A percentile compares a stretch with the other conserved stretches of the same genome.
Conservation (phyloP, 768 basidiomycete species). For the Panellus pusillus region DNA sequence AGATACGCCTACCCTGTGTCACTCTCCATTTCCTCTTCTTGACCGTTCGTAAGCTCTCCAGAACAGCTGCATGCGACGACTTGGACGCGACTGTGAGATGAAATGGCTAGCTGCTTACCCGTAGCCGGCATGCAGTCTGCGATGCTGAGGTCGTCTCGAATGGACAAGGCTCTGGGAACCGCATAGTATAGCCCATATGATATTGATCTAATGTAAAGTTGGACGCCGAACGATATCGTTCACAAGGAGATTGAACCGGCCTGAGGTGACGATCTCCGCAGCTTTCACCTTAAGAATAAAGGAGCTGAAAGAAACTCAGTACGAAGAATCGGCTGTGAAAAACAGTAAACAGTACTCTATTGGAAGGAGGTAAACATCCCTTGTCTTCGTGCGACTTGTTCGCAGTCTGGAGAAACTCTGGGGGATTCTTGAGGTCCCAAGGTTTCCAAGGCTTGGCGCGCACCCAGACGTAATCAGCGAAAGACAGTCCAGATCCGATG, state of each 20-base stretch:
- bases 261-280: slow-evolving; percentile 80
- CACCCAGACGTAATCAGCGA: slow-evolving; percentile 85
- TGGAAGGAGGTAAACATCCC: slow-evolving; percentile 86
- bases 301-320: slow-evolving; percentile 53
- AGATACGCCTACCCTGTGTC: slow-evolving; percentile 45
- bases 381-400: slow-evolving; percentile 70
- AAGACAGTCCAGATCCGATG: slow-evolving; percentile 87
- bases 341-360: slow-evolving; percentile 59
- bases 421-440: slow-evolving; percentile 74
- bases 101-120: slow-evolving; percentile 36
- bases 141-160: slow-evolving; percentile 74
- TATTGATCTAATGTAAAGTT: slow-evolving; percentile 63
- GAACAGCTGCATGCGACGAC: slow-evolving; percentile 40
- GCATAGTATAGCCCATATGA: slow-evolving; percentile 84
- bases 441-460: slow-evolving; percentile 78
- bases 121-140: slow-evolving; percentile 74
- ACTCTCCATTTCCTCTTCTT: slow-evolving; percentile 73
- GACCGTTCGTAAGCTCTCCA: slow-evolving; percentile 60
- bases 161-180: slow-evolving; percentile 82
- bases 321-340: neutral
- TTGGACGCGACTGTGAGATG: neutral
- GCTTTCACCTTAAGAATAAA: slow-evolving; percentile 94
- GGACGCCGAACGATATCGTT: neutral
- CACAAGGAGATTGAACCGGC: slow-evolving; percentile 34
- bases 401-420: slow-evolving; percentile 64